Conservation (phyloP, 176 grass and related monocot genomes). For the sorghum (Sorghum bicolor) region Sorghum_bicolor_NCBIv3 NC_012874.2:18445001-18445500, state of each 20-base stretch:
- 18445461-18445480: too few species aligned
- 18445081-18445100: too few species aligned
- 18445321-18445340: neutral
- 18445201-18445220: neutral
- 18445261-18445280: neutral
- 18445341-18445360: neutral
- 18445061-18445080: too few species aligned
- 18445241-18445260: neutral
- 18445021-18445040: too few species aligned
- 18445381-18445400: too few species aligned
- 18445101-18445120: conserved; percentile 24
- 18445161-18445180: neutral
- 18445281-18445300: neutral
- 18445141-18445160: neutral
- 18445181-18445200: neutral
- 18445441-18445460: too few species aligned
- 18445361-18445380: too few species aligned
- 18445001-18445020: too few species aligned
- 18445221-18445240: neutral
- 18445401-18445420: too few species aligned
- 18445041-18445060: too few species aligned
- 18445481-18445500: neutral
- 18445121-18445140: neutral
- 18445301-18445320: neutral
- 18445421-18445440: too few species aligned